Percentiles rank a stretch among this genome's conserved stretches.
These are phyloP conservation scores for Sporopachydermia lactativora DNA, from an alignment of 805 yeast genomes.

Conservation along the genomic window DNA sequence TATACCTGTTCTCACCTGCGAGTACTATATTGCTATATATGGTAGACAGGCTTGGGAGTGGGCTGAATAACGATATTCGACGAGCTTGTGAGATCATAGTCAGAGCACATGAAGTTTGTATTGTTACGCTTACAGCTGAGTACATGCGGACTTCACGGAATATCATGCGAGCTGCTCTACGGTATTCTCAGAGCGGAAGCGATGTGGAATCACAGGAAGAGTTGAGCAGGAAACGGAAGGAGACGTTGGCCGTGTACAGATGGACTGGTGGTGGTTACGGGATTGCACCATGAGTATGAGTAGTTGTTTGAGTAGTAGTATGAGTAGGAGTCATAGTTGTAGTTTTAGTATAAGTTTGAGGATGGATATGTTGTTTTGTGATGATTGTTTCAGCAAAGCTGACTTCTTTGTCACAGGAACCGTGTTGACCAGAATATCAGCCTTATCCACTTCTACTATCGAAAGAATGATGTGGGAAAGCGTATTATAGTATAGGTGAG, in stretches of 20 bases:
- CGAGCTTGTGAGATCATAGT: conserved; percentile 17
- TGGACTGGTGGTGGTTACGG: conserved; percentile 25
- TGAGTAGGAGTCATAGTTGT: too few relatives aligned
- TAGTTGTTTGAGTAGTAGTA: too few relatives aligned
- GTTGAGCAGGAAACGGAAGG: conserved; percentile 15
- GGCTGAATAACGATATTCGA: conserved; percentile 14
- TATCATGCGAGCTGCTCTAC: conserved; percentile 18
- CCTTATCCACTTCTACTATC: too few relatives aligned
- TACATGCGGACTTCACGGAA: conserved; percentile 18
- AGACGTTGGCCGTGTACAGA: conserved; percentile 20
- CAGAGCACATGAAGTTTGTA: conserved; percentile 19
- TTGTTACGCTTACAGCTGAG: conserved; percentile 17
- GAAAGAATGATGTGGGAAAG: too few relatives aligned
- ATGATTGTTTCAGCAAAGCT: too few relatives aligned
- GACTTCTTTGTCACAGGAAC: too few relatives aligned
- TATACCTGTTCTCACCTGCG: conserved; percentile 15
- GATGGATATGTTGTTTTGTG: too few relatives aligned
- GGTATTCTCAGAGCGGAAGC: conserved; percentile 7
- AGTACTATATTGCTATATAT: conserved; percentile 14
- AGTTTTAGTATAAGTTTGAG: too few relatives aligned
- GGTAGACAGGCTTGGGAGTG: conserved; percentile 13
- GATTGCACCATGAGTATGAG: too few relatives aligned
- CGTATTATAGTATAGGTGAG: too few relatives aligned
- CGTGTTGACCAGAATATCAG: too few relatives aligned
- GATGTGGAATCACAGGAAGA: conserved; percentile 9